Evolutionary conservation across 345 rosid genomes (phyloP).

Genomic region (Cardamine resedifolia): DNA sequence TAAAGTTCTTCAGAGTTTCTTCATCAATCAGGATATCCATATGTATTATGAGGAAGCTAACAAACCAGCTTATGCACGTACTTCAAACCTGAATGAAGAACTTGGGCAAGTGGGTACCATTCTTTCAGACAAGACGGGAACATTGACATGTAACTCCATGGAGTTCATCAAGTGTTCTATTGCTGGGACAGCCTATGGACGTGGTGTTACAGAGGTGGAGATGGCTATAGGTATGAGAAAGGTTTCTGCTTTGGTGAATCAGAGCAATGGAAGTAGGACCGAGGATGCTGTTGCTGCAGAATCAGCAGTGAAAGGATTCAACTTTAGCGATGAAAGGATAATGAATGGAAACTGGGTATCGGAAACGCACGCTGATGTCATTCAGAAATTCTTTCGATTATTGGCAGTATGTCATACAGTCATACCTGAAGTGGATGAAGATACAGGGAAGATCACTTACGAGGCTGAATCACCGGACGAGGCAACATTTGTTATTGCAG

Average conservation of each 20-base stretch:
- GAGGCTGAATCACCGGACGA: constrained; percentile 99
- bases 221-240: constrained; percentile 58
- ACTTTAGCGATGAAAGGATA: constrained; percentile 81
- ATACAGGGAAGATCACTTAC: constrained; percentile 61
- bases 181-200: constrained; percentile 87
- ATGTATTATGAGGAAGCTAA: constrained; percentile 88
- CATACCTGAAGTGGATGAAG: constrained; percentile 88
- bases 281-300: constrained; percentile 37
- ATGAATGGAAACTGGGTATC: constrained; percentile 78
- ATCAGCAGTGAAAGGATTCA: constrained; percentile 68
- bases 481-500: constrained; percentile 96
- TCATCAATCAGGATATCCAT: constrained; percentile 80
- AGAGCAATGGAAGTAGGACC: constrained; percentile 32
- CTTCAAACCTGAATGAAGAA: constrained; percentile 95
- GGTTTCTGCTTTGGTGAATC: constrained; percentile 46
- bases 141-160: constrained; percentile 97
- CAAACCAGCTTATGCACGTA: constrained; percentile 88
- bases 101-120: constrained; percentile 93
- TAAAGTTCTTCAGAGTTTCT: constrained; percentile 82
- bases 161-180: constrained; percentile 95
- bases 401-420: constrained; percentile 94
- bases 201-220: constrained; percentile 83
- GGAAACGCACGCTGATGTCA: constrained; percentile 58
- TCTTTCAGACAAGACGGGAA: constrained; percentile 97
- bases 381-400: constrained; percentile 67